Evolutionary conservation across 2,329 filamentous ascomycete genomes (phyloP), one percentile per base, ranked within the genome.

Genomic region (Penicillium hesseltinei): DNA sequence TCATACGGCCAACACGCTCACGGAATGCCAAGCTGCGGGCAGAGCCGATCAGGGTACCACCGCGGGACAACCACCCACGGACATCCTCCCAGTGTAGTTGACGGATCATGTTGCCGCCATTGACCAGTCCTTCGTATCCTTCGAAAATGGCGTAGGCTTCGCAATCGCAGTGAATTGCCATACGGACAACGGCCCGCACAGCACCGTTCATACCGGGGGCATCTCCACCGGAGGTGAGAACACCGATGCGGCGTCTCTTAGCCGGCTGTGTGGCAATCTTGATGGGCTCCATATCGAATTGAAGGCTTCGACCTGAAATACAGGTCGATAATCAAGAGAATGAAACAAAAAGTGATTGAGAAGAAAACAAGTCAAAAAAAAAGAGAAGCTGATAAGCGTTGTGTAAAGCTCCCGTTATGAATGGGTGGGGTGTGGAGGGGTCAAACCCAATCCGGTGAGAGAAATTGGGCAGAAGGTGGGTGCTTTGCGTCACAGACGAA

Each of bases 181-280:
- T 96, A 66, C 94, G 89, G 57, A 99, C 90, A 29, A 96, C 90
- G 49, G 92, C 91, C 60, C 92, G 86, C 38, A 97, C 91, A 36
- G 90, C 90, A 60, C 87, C 91, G 76, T 94, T 96, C 92, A 97
- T 97, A 73, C 92, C 92, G 2, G 91, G 92, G 64, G 91, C 91
- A 82, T 97, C 92, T 71, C 92, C 92, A 71, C 92, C 92, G 66
- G 90, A 95, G 71, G 92, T 97, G 88, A 97, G 91, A 75, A 97
- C 87, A 64, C 88, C 92, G 73, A 97, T 93, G 63, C 84, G 80
- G 71, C 85, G 84, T 73, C 82, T 83, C 72, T 80, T 81, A 64
- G 76, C 72, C 61, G 71, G 71, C 46, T 69, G 43, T 55, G 64
- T 58, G 65, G 75, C 74, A 54, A 72, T 71, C 44, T 63, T 63